Percentiles rank a stretch among this genome's conserved stretches.
Conservation (phyloP, 306 rosid genomes). For the Cicer pinnatifidum region DNA sequence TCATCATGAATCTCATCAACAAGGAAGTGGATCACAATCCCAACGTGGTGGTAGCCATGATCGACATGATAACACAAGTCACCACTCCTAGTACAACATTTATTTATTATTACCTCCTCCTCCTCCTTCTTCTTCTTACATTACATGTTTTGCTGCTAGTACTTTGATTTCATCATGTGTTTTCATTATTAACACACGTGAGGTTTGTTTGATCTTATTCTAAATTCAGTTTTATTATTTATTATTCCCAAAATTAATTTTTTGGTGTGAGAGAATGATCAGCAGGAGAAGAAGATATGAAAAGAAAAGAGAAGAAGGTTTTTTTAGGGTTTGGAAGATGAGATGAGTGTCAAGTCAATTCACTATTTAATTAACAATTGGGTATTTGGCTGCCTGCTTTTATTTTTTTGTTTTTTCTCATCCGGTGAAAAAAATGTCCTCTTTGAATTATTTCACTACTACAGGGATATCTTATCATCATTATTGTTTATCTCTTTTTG, state of each 20-base stretch:
- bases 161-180: slow-evolving; percentile 19
- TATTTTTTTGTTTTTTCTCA: not conserved
- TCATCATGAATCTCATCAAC: slow-evolving; percentile 37
- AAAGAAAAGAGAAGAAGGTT: slow-evolving; percentile 13
- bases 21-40: slow-evolving; percentile 71
- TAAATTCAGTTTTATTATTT: slow-evolving; percentile 51
- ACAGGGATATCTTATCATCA: slow-evolving; percentile 63
- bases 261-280: slow-evolving; percentile 54
- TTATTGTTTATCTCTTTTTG: slow-evolving; percentile 51
- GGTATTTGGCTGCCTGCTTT: slow-evolving; percentile 45
- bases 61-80: slow-evolving; percentile 70
- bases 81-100: slow-evolving; percentile 58
- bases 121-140: slow-evolving; percentile 41
- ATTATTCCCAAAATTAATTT: slow-evolving; percentile 48
- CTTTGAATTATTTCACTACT: slow-evolving; percentile 51
- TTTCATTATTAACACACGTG: slow-evolving; percentile 57
- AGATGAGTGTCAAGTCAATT: slow-evolving; percentile 1
- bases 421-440: slow-evolving; percentile 30
- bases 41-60: slow-evolving; percentile 61
- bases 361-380: slow-evolving; percentile 58
- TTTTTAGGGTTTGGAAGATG: slow-evolving; percentile 66
- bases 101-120: not conserved
- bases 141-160: slow-evolving; percentile 52
- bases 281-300: too few species aligned
- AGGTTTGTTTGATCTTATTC: slow-evolving; percentile 74